Percentiles rank a stretch among this genome's conserved stretches.
These are phyloP conservation scores for Spongispora temasekensis DNA, from an alignment of 1,284 basidiomycete genomes.

Conservation along the genomic window DNA sequence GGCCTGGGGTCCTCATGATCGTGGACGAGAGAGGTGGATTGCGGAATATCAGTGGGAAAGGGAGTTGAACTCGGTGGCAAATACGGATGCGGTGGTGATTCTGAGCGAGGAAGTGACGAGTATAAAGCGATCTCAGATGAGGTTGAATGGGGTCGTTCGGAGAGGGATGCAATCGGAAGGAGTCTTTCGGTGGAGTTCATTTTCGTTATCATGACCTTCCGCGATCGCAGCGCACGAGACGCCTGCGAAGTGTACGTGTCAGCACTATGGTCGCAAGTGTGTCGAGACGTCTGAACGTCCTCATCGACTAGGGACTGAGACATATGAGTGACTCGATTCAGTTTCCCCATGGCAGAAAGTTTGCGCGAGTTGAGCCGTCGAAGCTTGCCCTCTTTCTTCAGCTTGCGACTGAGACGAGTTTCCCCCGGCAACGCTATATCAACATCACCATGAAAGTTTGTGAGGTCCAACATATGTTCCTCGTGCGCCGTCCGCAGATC, in stretches of 20 bases:
- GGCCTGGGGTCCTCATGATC: slow-evolving; percentile 27
- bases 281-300: not conserved
- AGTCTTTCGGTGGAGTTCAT: slow-evolving; percentile 24
- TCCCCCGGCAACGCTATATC: slow-evolving; percentile 67
- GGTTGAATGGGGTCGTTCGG: slow-evolving; percentile 15
- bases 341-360: slow-evolving; percentile 21
- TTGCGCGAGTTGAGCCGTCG: slow-evolving; percentile 57
- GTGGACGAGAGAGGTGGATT: slow-evolving; percentile 7
- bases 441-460: slow-evolving; percentile 82
- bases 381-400: slow-evolving; percentile 72
- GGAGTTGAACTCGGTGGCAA: not conserved
- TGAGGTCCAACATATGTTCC: slow-evolving; percentile 65
- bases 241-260: not conserved
- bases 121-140: slow-evolving; percentile 18
- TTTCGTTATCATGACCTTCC: slow-evolving; percentile 4
- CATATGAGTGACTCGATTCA: slow-evolving; percentile 6
- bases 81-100: slow-evolving; percentile 5
- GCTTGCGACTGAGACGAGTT: slow-evolving; percentile 54
- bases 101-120: slow-evolving; percentile 14
- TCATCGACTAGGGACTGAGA: not conserved
- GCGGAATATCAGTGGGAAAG: not conserved
- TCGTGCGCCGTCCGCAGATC: slow-evolving; percentile 46
- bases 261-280: not conserved
- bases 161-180: slow-evolving; percentile 18
- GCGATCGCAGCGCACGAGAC: not conserved